Percentiles rank a stretch among this genome's conserved stretches.
These are phyloP conservation scores for Nakazawaea anatomiae DNA, from an alignment of 805 yeast genomes.

Conservation along the genomic window DNA sequence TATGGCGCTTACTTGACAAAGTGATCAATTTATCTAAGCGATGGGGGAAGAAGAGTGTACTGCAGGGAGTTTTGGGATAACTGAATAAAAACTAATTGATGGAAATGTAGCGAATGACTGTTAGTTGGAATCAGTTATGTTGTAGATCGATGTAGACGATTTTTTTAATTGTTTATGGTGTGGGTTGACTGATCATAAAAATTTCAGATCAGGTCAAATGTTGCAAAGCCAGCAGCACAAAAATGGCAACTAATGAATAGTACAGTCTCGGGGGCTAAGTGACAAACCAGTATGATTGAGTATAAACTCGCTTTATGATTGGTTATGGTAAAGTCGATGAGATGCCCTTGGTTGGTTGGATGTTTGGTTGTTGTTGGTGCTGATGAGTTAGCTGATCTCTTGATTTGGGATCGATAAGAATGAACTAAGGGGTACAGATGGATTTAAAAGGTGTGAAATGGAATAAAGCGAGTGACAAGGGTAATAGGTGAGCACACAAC, in stretches of 20 bases:
- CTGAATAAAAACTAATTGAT: not conserved
- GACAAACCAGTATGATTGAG: not conserved
- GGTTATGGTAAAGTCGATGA: too few species aligned
- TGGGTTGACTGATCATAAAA: constrained; percentile 1
- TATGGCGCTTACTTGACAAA: not conserved
- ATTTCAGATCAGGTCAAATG: too few species aligned
- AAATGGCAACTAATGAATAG: not conserved
- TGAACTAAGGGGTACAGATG: not conserved
- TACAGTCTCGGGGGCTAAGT: not conserved
- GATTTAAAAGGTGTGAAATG: not conserved
- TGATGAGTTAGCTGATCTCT: not conserved
- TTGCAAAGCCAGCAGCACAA: not conserved
- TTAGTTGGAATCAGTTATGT: not conserved
- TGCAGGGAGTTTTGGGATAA: not conserved
- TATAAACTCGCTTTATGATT: too few species aligned
- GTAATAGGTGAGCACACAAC: not conserved
- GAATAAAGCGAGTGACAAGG: not conserved
- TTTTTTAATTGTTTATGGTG: not conserved
- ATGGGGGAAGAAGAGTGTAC: too few species aligned
- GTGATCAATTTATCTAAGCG: too few species aligned
- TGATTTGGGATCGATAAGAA: not conserved
- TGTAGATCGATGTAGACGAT: not conserved
- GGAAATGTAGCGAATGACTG: constrained; percentile 4
- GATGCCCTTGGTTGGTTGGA: not conserved
- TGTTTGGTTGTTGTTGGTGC: not conserved